Evolutionary conservation across 352 stramenopile genomes (phyloP).

Genomic region (Globisporangium cylindrosporum): DNA sequence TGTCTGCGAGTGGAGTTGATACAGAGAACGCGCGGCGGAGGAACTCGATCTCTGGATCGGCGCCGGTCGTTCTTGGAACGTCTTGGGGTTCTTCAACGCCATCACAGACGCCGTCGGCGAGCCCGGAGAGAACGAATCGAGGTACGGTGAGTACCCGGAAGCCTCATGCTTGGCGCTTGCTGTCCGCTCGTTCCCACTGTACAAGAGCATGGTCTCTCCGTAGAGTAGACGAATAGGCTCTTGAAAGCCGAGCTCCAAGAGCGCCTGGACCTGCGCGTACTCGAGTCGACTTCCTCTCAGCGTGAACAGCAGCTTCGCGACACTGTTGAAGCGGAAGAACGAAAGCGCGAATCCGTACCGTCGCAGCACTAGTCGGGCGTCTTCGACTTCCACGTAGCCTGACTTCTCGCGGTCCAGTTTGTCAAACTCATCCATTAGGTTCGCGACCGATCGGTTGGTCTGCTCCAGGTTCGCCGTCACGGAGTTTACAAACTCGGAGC

Average conservation of each 20-base stretch:
- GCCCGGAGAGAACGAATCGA: background rate
- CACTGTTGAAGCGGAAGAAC: constrained; percentile 22
- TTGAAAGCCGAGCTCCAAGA: constrained; percentile 4
- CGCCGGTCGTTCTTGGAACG: background rate
- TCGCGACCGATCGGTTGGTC: background rate
- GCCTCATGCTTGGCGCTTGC: background rate
- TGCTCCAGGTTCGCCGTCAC: constrained; percentile 7
- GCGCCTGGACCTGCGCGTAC: constrained; percentile 8
- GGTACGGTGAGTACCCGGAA: background rate
- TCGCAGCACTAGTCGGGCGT: constrained; percentile 10
- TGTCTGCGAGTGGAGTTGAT: constrained; percentile 3
- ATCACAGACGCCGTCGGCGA: background rate
- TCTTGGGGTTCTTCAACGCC: background rate
- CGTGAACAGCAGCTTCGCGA: constrained; percentile 14
- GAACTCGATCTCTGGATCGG: background rate
- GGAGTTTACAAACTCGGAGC: constrained; percentile 16
- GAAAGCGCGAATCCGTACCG: constrained; percentile 12
- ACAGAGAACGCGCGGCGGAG: background rate
- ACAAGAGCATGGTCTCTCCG: constrained; percentile 5
- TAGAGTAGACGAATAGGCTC: constrained; percentile 6
- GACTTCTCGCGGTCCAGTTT: background rate
- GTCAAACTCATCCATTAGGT: constrained; percentile 5
- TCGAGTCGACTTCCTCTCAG: constrained; percentile 3
- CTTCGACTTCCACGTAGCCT: constrained; percentile 14
- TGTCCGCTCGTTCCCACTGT: background rate